Base-by-base conservation (phyloP, 371 early-diverging fungal species). In the Actinomucor elegans region DNA sequence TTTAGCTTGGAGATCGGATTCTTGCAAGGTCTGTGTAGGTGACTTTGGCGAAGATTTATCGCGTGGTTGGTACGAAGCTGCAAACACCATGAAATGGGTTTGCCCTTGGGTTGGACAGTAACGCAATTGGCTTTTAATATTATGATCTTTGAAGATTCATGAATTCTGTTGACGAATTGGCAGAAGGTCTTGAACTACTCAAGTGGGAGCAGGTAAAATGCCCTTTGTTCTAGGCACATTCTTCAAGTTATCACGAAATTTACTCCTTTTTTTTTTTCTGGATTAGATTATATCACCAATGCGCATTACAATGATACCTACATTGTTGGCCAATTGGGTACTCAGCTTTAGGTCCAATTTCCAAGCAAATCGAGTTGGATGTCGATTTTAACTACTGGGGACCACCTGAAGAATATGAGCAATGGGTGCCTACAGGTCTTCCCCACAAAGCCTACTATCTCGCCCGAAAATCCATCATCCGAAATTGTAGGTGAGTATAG, bases 21-120 rank as follows among this genome's bases (percentile, higher is more conserved):
- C 78, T 2, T 83, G 83, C 59, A 70, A 75, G 28, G 72, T 73
- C 20, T 79, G 80, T 46, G 71, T 72, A 18, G 83, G 83, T 31
- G 64, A 67, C 15, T 77, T 67, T 55, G 77, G 79, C 23, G 83
- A 83, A 52, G 83, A 83, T 48, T 43, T 83, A 5, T 74, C 75
- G 0, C 74, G 74, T 29, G 83, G 72, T 15, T 83, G 81, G 81
- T 83, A 79, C 49, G 83, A 83, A 44, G 83, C 83, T n/a, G 80
- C 83, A 7, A 83, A 83, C 41, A 80, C 83, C 6, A 80, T 83
- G 81, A 83, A 83, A 43, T 83, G 81, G 81, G 83, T 37, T 63
- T 77, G 4, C 83, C 83, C 0, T 59, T 77, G 24, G 80, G 71
- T 6, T 80, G 71, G 69, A 76, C 81, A 12, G 68, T 69, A 5